phyloP scores from a whole-genome alignment of 352 stramenopile species.

The Thalassiosira mediterranea region DNA sequence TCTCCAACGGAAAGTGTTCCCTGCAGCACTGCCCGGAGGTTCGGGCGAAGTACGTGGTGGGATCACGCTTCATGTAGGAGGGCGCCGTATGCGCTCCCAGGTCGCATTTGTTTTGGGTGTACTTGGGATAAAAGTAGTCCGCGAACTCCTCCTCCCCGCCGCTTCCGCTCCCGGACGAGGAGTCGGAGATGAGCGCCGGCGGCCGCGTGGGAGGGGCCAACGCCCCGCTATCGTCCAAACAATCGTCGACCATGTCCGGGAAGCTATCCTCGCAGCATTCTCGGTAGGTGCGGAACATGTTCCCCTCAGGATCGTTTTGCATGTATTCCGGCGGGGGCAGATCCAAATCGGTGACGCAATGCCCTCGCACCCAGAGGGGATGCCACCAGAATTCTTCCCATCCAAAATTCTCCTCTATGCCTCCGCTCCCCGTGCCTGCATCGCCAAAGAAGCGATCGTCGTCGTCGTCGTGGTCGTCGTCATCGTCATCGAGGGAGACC shows the following conservation, averaged over 20 bases:
- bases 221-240: constrained; percentile 4
- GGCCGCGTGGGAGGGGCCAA: constrained; percentile 17
- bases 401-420: not conserved
- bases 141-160: not conserved
- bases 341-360: constrained; percentile 2
- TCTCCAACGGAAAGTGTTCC: not conserved
- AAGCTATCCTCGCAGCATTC: constrained; percentile 12
- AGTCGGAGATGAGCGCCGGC: not conserved
- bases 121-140: not conserved
- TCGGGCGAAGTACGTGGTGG: not conserved
- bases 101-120: not conserved
- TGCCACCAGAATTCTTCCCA: constrained; percentile 6
- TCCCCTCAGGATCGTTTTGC: not conserved
- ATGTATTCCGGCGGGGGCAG: constrained; percentile 6
- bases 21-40: not conserved
- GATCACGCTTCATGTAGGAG: not conserved
- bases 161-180: not conserved
- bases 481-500: not conserved
- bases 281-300: constrained; percentile 10
- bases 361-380: not conserved
- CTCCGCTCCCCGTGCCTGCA: not conserved
- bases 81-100: not conserved
- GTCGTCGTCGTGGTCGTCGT: not conserved
- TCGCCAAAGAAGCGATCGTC: not conserved
- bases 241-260: not conserved